Conservation (phyloP, 257 asterid species). For the Nicotiana undulata region DNA sequence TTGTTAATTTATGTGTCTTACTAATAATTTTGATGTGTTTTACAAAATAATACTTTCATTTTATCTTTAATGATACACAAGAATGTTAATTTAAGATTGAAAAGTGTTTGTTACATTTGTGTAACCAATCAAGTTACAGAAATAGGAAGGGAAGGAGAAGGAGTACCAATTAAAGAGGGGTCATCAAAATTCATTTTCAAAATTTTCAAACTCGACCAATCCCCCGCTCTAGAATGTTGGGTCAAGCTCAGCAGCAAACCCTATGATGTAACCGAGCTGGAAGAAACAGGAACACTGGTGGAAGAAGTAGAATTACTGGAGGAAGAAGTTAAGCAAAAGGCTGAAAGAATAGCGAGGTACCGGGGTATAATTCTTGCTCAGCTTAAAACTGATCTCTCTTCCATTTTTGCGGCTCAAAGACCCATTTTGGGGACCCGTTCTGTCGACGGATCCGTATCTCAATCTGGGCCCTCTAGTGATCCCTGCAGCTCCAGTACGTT, state of each 20-base stretch:
- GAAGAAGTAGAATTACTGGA: constrained; percentile 32
- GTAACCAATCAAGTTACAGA: too few species aligned
- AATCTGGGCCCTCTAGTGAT: constrained; percentile 16
- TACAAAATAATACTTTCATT: too few species aligned
- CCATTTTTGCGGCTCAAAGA: constrained; percentile 46
- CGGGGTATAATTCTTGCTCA: constrained; percentile 46
- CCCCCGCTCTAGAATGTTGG: not conserved
- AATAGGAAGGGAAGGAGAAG: too few species aligned
- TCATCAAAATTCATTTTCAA: too few species aligned
- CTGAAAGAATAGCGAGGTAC: constrained; percentile 37
- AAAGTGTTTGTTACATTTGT: too few species aligned
- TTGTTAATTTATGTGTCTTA: too few species aligned
- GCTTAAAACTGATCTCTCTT: constrained; percentile 37
- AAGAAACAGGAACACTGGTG: constrained; percentile 30
- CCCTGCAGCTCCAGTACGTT: constrained; percentile 25
- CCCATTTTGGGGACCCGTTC: constrained; percentile 27
- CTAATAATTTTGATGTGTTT: too few species aligned
- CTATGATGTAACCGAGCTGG: constrained; percentile 27
- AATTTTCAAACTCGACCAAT: not conserved
- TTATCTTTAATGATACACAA: too few species aligned
- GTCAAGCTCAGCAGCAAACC: constrained; percentile 9
- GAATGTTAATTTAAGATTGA: too few species aligned
- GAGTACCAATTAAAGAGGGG: too few species aligned
- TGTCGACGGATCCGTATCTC: constrained; percentile 22
- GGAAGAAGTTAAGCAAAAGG: constrained; percentile 49